Evolutionary conservation across 2,329 filamentous ascomycete species (phyloP).

Genomic region (Volutella citrinella): DNA sequence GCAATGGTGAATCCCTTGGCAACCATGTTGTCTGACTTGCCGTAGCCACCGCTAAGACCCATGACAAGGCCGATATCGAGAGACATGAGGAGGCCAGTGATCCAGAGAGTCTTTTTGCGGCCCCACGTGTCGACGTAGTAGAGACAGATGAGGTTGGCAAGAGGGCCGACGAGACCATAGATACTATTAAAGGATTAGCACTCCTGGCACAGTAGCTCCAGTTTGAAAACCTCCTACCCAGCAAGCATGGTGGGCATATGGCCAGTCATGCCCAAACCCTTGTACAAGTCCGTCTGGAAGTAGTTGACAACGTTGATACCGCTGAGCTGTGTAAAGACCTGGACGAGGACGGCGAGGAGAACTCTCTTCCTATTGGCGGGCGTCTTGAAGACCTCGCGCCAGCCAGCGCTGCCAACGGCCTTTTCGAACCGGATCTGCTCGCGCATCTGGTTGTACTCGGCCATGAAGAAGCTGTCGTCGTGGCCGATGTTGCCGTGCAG

Average conservation of each 20-base stretch:
- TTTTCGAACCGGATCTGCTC: slow-evolving; percentile 4
- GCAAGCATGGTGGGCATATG: neutral
- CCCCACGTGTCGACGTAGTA: slow-evolving; percentile 3
- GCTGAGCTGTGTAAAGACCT: slow-evolving; percentile 1
- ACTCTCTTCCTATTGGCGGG: slow-evolving; percentile 1
- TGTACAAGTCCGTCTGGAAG: slow-evolving; percentile 2
- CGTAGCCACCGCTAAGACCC: neutral
- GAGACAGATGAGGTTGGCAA: neutral
- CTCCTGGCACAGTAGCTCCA: no score
- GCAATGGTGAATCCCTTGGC: no score
- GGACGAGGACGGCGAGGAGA: slow-evolving; percentile 1
- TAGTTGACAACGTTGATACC: slow-evolving; percentile 4
- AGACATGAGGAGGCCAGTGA: slow-evolving; percentile 1
- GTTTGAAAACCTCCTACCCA: no score
- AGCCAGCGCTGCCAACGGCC: neutral
- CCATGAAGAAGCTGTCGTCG: slow-evolving; percentile 2
- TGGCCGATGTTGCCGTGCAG: slow-evolving; percentile 4
- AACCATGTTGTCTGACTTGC: no score
- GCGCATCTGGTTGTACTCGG: slow-evolving; percentile 4
- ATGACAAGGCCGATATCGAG: slow-evolving; percentile 1
- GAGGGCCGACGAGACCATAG: no score
- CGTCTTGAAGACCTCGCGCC: slow-evolving; percentile 1
- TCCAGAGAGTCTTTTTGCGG: slow-evolving; percentile 1
- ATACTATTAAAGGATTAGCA: no score
- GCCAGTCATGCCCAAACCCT: slow-evolving; percentile 2